A percentile compares a stretch with the other conserved stretches of the same genome.
These are phyloP conservation scores for Serendipita sp. DNA, from an alignment of 768 basidiomycete species.

Conservation along the genomic window DNA sequence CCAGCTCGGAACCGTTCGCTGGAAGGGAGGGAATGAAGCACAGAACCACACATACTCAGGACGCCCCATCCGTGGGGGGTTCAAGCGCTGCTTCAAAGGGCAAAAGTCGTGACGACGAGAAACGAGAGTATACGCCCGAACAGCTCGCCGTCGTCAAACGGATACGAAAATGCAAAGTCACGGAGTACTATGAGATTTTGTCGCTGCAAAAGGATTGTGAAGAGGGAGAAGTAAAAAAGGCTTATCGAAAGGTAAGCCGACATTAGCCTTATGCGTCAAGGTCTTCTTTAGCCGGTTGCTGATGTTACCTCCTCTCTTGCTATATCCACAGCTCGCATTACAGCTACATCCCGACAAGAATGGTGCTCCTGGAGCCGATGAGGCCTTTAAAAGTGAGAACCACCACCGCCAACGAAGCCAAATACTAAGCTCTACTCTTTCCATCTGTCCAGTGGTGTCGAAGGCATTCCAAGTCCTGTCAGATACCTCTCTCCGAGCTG, in stretches of 20 bases:
- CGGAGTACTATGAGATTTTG: conserved; percentile 89
- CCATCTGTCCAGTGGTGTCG: conserved; percentile 59
- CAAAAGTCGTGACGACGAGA: conserved; percentile 35
- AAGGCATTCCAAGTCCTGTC: conserved; percentile 94
- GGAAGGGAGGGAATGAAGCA: conserved; percentile 43
- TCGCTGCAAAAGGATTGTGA: conserved; percentile 64
- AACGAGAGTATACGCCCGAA: conserved; percentile 77
- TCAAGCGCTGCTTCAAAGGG: conserved; percentile 11
- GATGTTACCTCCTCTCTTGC: not conserved
- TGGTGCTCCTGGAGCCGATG: conserved; percentile 94
- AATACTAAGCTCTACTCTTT: conserved; percentile 1
- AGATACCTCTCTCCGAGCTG: conserved; percentile 45
- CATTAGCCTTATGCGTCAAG: not conserved
- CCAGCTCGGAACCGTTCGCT: conserved; percentile 56
- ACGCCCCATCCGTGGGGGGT: conserved; percentile 17
- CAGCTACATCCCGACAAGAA: conserved; percentile 88
- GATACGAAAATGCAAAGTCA: conserved; percentile 69
- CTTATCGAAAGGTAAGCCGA: conserved; percentile 74
- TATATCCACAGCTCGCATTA: conserved; percentile 52
- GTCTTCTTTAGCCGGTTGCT: not conserved
- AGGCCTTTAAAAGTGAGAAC: conserved; percentile 85
- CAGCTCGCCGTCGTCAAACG: conserved; percentile 72
- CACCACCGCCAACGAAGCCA: not conserved
- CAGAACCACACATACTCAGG: conserved; percentile 27
- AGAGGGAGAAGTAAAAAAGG: conserved; percentile 78